phyloP scores from a whole-genome alignment of 495 filamentous ascomycete genomes.

The Annulohypoxylon bovei region DNA sequence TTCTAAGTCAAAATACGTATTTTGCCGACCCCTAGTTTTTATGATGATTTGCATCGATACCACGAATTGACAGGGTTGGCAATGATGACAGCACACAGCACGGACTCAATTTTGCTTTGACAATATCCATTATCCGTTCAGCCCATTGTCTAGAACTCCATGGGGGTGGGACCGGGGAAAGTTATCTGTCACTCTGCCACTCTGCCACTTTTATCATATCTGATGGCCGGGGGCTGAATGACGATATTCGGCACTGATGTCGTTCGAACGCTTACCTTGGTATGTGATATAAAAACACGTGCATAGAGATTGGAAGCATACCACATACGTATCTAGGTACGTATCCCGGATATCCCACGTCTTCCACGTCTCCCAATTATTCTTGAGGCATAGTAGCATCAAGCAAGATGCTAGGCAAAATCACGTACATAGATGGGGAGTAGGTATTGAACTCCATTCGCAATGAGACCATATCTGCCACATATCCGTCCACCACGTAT shows the following conservation, averaged over 20 bases:
- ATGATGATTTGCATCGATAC: slow-evolving; percentile 40
- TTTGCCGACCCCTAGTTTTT: too few species aligned
- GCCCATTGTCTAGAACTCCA: slow-evolving; percentile 11
- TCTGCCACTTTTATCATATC: slow-evolving; percentile 10
- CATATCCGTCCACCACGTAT: slow-evolving; percentile 6
- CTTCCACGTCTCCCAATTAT: not conserved
- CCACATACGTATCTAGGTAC: not conserved
- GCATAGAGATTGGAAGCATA: not conserved
- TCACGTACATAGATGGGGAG: slow-evolving; percentile 1
- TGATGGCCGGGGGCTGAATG: slow-evolving; percentile 20
- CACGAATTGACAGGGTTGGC: slow-evolving; percentile 32
- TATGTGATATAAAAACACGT: not conserved
- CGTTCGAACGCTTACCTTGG: not conserved
- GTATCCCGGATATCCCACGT: not conserved
- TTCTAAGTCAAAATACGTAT: too few species aligned
- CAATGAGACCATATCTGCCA: slow-evolving; percentile 9
- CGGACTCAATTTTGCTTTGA: slow-evolving; percentile 20
- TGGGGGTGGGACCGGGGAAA: slow-evolving; percentile 32
- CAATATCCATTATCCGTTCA: not conserved
- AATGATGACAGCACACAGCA: slow-evolving; percentile 16
- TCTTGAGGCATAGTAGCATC: not conserved
- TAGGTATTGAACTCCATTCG: not conserved
- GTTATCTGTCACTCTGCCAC: slow-evolving; percentile 6
- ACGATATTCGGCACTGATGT: not conserved
- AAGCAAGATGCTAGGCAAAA: slow-evolving; percentile 4